Conservation (phyloP, 176 grass and related monocot species). For the Musa itinerans region DNA sequence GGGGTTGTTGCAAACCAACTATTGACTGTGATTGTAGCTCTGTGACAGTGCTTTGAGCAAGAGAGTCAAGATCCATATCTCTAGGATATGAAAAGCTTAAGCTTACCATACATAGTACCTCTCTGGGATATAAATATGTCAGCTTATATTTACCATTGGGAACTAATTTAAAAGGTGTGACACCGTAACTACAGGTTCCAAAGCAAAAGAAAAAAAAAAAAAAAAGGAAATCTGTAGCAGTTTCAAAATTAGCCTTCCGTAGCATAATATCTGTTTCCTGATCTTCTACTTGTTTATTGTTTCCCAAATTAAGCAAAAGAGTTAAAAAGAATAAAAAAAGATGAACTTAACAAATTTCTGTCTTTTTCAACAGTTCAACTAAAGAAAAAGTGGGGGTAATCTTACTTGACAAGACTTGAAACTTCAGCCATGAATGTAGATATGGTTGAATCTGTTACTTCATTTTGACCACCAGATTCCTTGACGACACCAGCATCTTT, state of each 20-base stretch:
- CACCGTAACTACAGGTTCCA: neutral
- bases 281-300: too few species aligned
- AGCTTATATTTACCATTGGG: neutral
- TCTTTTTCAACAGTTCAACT: neutral
- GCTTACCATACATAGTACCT: neutral
- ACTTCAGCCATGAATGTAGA: constrained; percentile 41
- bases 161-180: neutral
- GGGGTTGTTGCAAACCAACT: neutral
- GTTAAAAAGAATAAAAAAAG: neutral
- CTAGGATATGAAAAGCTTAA: neutral
- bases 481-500: constrained; percentile 6
- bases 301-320: neutral
- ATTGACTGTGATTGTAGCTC: neutral
- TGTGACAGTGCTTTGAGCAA: neutral
- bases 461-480: constrained; percentile 15
- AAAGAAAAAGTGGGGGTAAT: neutral
- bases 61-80: neutral
- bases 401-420: constrained; percentile 37
- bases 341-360: neutral
- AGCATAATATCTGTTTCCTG: too few species aligned
- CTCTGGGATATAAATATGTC: neutral
- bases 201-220: neutral
- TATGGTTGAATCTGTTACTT: constrained; percentile 24
- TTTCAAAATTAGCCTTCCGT: too few species aligned
- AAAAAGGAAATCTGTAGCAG: neutral